Base-by-base conservation (phyloP, 1,284 basidiomycete species). In the Ustilago bromivora region DNA sequence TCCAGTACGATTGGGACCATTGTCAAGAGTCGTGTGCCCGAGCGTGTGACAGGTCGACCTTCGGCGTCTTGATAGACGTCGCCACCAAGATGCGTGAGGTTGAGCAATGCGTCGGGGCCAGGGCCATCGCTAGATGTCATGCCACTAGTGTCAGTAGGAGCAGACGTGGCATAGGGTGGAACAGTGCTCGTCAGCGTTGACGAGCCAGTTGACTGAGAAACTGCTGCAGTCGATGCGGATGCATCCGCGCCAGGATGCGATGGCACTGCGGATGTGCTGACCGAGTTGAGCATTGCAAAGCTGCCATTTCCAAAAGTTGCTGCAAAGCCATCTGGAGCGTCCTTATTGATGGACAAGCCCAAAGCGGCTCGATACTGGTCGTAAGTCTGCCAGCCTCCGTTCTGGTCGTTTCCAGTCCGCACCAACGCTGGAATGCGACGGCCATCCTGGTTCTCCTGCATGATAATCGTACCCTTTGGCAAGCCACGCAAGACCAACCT, bases 381-480 rank as follows among this genome's bases (percentile, higher is more conserved):
- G 88, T 88, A 61, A 49, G 78, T 78, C 71, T 78, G 80, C 80
- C 80, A 82, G 10, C 75, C 80, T 17, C 75, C 80, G 23, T 76
- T 72, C 57, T 70, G 67, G 12, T 75, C 77, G 56, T 64, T 81
- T 52, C 80, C 72, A 36, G 79, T 76, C 49, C 76, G 52, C 63
- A 80, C 61, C 64, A 74, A 59, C 63, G 78, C 72, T 61, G 78
- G 81, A 3, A 81, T 36, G 19, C 77, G 64, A 35, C 65, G 71
- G 23, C 82, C 85, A 34, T 88, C 76, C 88, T 62, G 88, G 28
- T 53, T 69, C 63, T 78, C 57, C 88, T 89, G 68, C 86, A 89
- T 79, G 84, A 93, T 90, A 57, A 93, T 88, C n/a, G 89, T 89
- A 12, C 91, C 92, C 66, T 88, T 88, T 2, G 91, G 90, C 55